Conservation (phyloP, 2,329 filamentous ascomycete genomes). For the Pestalotiopsis sp. region DNA sequence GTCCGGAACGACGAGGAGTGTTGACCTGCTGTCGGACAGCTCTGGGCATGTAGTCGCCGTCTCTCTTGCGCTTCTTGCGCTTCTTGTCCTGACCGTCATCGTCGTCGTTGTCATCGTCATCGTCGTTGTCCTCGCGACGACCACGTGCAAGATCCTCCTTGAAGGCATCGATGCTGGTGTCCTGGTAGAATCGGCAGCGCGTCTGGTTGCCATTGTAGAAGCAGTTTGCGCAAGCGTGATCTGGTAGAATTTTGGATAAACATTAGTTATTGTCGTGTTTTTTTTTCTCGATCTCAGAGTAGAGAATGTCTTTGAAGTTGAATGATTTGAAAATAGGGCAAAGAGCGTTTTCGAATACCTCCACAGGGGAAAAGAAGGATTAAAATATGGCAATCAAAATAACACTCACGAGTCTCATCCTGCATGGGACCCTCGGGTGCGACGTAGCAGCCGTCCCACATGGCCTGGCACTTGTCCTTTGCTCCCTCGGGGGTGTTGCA, state of each 20-base stretch:
- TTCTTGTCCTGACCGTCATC: no score
- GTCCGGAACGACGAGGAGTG: no score
- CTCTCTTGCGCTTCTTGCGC: no score
- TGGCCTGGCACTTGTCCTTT: background rate
- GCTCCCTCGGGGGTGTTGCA: background rate
- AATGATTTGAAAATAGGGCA: background rate
- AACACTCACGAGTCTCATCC: background rate
- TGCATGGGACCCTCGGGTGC: background rate
- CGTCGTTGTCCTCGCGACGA: background rate
- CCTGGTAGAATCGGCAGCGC: background rate
- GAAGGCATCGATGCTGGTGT: background rate
- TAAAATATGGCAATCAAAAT: background rate
- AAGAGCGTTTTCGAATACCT: background rate
- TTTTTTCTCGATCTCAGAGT: background rate
- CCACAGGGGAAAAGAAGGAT: background rate
- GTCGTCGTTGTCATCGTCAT: background rate
- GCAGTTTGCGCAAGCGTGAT: background rate
- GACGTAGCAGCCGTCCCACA: background rate
- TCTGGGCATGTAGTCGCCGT: no score
- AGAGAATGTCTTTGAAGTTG: background rate
- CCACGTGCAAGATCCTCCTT: background rate
- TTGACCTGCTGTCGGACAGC: no score
- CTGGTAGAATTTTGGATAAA: background rate
- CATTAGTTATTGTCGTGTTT: background rate
- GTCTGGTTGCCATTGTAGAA: slow-evolving; percentile 5